A percentile compares a stretch with the other conserved stretches of the same genome.
Evolutionary conservation across 225 moss, liverwort and hornwort genomes (phyloP).

Genomic region (Thuidium tamariscinum): DNA sequence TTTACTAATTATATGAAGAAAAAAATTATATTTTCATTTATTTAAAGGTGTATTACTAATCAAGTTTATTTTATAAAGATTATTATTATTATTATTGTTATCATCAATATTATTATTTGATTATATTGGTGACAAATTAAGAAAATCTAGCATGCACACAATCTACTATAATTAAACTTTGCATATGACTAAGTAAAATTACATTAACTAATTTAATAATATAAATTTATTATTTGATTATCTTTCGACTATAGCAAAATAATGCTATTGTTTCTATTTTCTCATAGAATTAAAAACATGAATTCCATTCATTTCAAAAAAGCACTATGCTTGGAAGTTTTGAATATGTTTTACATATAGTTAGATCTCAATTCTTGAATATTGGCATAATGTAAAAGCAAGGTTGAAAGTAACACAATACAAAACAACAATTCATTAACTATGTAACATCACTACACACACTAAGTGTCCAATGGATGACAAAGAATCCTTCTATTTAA

Average conservation of each 20-base stretch:
- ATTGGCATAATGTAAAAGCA: not conserved
- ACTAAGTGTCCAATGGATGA: not conserved
- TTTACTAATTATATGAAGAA: fast-evolving
- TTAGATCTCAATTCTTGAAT: not conserved
- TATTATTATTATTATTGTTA: too few relatives aligned
- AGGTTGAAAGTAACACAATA: not conserved
- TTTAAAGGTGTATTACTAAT: fast-evolving
- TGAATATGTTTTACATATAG: too few relatives aligned
- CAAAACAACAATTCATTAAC: not conserved
- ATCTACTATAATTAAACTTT: not conserved
- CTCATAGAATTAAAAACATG: not conserved
- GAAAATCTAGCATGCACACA: not conserved
- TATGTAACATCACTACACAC: fast-evolving
- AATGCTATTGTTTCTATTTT: not conserved
- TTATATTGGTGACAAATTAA: too few relatives aligned
- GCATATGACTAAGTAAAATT: not conserved
- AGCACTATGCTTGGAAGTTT: not conserved
- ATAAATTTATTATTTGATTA: not conserved
- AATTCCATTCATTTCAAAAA: not conserved
- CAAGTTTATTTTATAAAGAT: not conserved
- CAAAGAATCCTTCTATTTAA: fast-evolving
- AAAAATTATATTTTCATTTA: too few relatives aligned
- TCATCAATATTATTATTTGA: not conserved
- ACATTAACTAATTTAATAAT: not conserved
- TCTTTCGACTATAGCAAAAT: not conserved